Evolutionary conservation across 2,329 filamentous ascomycete species (phyloP).

Genomic region (Pseudocercospora macadamiae): DNA sequence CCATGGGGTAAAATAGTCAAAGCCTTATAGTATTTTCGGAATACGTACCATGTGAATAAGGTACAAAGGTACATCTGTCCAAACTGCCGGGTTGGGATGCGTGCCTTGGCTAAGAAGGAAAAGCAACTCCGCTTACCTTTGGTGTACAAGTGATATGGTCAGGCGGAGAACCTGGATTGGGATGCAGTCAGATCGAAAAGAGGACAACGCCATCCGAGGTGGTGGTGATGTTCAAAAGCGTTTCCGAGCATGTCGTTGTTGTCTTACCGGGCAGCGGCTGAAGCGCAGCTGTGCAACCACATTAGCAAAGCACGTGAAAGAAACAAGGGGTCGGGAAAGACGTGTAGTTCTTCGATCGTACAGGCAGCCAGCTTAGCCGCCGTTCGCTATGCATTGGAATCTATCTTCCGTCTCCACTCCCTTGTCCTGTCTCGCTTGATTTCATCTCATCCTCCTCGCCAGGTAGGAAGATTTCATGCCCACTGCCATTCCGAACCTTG

Average conservation of each 20-base stretch:
- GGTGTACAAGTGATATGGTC: too few species aligned
- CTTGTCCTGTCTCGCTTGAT: slow-evolving; percentile 28
- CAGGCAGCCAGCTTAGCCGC: neutral
- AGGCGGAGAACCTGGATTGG: neutral
- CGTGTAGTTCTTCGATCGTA: neutral
- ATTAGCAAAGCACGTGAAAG: too few species aligned
- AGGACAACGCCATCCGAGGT: neutral
- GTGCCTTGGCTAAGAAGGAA: neutral
- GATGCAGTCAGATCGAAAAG: neutral
- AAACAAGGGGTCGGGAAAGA: too few species aligned
- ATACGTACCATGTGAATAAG: neutral
- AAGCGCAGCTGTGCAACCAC: neutral
- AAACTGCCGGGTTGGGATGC: neutral
- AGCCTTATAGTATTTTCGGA: neutral
- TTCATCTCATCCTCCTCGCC: slow-evolving; percentile 47
- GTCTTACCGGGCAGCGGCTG: neutral
- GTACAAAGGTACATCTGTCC: neutral
- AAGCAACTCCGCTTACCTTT: too few species aligned
- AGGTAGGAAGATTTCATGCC: slow-evolving; percentile 62
- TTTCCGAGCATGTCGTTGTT: neutral
- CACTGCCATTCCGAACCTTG: slow-evolving; percentile 66
- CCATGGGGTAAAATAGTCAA: too few species aligned
- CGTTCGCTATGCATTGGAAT: neutral
- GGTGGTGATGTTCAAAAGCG: neutral
- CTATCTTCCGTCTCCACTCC: slow-evolving; percentile 36